phyloP scores from a whole-genome alignment of 1,284 basidiomycete genomes.

The Ustilago sp. region DNA sequence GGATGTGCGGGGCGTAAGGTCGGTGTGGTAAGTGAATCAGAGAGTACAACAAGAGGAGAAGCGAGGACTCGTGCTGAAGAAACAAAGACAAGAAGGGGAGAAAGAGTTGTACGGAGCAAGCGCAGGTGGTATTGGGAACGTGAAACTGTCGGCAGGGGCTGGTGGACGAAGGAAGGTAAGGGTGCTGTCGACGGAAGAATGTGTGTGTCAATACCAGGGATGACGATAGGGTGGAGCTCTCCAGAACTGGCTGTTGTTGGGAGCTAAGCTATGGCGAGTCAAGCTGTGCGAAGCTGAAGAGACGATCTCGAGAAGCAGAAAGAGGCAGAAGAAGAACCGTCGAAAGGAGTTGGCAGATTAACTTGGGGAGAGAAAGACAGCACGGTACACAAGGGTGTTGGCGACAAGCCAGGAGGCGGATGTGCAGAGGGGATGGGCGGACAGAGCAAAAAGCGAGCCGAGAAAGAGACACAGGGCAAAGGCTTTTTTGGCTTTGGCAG shows the following conservation, averaged over 20 bases:
- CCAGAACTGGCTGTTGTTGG: not conserved
- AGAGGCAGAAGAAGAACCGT: not conserved
- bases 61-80: not conserved
- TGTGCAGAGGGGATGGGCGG: too few relatives aligned
- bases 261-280: not conserved
- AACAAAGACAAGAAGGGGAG: not conserved
- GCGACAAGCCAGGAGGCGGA: too few relatives aligned
- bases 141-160: not conserved
- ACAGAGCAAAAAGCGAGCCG: too few relatives aligned
- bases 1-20: not conserved
- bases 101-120: not conserved
- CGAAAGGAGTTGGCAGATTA: not conserved
- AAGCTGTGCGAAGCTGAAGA: not conserved
- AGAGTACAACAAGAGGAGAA: not conserved
- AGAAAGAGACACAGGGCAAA: too few relatives aligned
- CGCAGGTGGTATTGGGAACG: not conserved
- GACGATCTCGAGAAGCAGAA: too few relatives aligned
- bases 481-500: too few relatives aligned
- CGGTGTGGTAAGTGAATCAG: too few relatives aligned
- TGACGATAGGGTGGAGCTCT: slow-evolving; percentile 4
- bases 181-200: slow-evolving; percentile 6
- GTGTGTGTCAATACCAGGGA: not conserved
- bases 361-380: not conserved
- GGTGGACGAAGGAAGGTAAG: not conserved
- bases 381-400: too few relatives aligned